Evolutionary conservation across 352 stramenopile species (phyloP).

Genomic region (Pythium aristosporum): DNA sequence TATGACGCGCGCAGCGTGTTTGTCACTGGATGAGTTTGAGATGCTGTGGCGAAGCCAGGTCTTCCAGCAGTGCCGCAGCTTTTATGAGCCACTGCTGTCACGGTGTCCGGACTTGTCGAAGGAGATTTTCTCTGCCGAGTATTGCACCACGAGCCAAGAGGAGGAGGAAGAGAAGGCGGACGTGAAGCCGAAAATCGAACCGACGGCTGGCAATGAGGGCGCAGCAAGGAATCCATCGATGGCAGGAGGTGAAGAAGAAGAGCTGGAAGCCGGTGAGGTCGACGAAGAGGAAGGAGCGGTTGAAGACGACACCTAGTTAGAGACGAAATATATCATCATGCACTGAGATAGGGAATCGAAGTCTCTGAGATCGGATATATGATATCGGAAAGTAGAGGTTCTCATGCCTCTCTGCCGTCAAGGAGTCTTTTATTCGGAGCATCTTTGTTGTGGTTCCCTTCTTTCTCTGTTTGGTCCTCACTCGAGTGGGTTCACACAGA

Average conservation of each 20-base stretch:
- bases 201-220: background rate
- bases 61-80: constrained; percentile 52
- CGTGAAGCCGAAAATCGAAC: constrained; percentile 10
- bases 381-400: background rate
- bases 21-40: constrained; percentile 59
- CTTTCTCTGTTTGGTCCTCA: background rate
- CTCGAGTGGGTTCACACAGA: constrained; percentile 5
- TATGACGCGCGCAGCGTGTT: constrained; percentile 39
- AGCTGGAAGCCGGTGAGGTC: constrained; percentile 28
- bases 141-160: background rate
- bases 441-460: background rate
- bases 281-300: constrained; percentile 21
- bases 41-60: constrained; percentile 53
- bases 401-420: no score
- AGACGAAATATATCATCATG: background rate
- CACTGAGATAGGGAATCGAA: constrained; percentile 1
- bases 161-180: constrained; percentile 13
- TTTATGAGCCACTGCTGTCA: constrained; percentile 59
- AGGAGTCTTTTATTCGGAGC: constrained; percentile 2
- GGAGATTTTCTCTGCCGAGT: constrained; percentile 29
- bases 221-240: background rate
- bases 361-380: constrained; percentile 2
- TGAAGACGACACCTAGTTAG: background rate
- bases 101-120: constrained; percentile 35
- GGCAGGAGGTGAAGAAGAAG: constrained; percentile 10